Percentiles rank a stretch among this genome's conserved stretches.
Conservation (phyloP, 805 yeast genomes). For the Yamadazyma sp. region DNA sequence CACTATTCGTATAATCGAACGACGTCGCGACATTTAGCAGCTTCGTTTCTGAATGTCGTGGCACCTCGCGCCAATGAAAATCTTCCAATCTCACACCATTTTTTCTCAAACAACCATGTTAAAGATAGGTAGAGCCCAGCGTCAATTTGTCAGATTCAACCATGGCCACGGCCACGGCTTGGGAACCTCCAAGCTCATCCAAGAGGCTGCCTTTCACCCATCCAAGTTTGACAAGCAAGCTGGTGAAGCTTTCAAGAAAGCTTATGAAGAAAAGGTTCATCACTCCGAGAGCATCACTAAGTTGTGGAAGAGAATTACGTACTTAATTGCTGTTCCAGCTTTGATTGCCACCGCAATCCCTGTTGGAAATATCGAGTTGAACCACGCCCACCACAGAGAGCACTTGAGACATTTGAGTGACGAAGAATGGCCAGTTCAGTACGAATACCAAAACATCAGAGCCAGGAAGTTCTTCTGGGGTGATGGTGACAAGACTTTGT, state of each 20-base stretch:
- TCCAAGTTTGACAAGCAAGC: conserved; percentile 52
- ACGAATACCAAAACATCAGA: conserved; percentile 91
- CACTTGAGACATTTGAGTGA: conserved; percentile 73
- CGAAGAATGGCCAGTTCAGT: conserved; percentile 90
- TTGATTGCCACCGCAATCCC: conserved; percentile 73
- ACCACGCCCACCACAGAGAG: conserved; percentile 88
- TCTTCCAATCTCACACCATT: conserved; percentile 21
- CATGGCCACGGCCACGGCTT: conserved; percentile 42
- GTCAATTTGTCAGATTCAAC: conserved; percentile 41
- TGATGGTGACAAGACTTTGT: conserved; percentile 94
- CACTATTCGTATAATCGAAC: conserved; percentile 1
- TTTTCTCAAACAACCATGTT: conserved; percentile 28
- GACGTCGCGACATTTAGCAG: no score
- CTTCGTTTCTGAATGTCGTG: no score
- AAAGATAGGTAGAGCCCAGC: conserved; percentile 29
- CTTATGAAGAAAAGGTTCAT: conserved; percentile 61
- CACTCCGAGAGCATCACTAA: conserved; percentile 78
- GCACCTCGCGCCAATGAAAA: conserved; percentile 12
- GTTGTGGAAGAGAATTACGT: conserved; percentile 84
- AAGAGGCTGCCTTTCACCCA: conserved; percentile 39
- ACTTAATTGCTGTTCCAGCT: conserved; percentile 80
- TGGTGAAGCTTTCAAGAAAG: conserved; percentile 67
- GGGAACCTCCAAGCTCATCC: conserved; percentile 40
- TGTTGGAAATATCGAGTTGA: conserved; percentile 77
- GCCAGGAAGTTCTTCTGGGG: conserved; percentile 94